Base-by-base conservation (phyloP, 2,329 filamentous ascomycete genomes). In the Atkinsonella hypoxylon region DNA sequence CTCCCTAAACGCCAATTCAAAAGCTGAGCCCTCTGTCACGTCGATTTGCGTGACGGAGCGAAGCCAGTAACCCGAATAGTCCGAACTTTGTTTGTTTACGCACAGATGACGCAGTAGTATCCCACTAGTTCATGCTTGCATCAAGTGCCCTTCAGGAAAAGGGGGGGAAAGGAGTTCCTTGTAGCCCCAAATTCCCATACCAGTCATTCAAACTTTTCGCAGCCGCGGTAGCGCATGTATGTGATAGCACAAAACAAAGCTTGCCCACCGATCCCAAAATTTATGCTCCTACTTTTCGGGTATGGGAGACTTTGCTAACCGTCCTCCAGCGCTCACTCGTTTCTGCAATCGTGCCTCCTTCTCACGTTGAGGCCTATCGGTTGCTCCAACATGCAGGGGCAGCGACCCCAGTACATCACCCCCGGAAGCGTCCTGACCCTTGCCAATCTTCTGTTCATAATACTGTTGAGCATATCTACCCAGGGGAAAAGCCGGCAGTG, bases 391-490 rank as follows among this genome's bases (percentile, higher is more conserved):
- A 46, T 61, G 68, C 26, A 58, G 60, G 15, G 86, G 81, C 38
- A 89, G 67, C 1, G 83, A 78, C 1, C 78, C 74, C 30, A 86
- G 64, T 9, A 75, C 78, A 62, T 89, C 86, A 54, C 36, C 18
- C 32, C 61, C 61, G 15, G 62, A 81, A 63, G 67, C 68, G 53
- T 68, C 64, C 56, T 69, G 65, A 4, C 56, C 57, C 55, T 76
- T 70, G 50, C 75, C 70, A 53, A 77, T 72, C 65, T 83, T 95
- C 68, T 89, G 82, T 57, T 95, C 89, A 45, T 97, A 73, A 60
- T 96, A 98, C 34, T 86, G 67, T 61, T 87, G 83, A 2, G 93
- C 91, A 45, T 83, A 84, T 10, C 80, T 75, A 53, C 88, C 89
- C 11, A 98, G 76, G 1, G 89, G 89, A 57, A 97, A 90, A 0